Base-by-base conservation (phyloP, 148 eudicot genomes). In the Amaranthus palmeri region DNA sequence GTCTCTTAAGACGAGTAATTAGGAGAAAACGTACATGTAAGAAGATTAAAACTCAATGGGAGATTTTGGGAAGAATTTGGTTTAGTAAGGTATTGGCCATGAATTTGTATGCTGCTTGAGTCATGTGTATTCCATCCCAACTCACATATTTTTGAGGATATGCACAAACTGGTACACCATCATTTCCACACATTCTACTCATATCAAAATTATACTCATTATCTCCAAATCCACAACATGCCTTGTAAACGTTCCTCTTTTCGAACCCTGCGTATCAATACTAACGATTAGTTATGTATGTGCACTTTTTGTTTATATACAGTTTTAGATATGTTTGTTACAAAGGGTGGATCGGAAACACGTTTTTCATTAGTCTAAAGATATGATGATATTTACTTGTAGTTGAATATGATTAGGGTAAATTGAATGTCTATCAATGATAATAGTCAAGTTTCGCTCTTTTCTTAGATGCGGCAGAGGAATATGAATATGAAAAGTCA, bases 181-280 rank as follows among this genome's bases (percentile, higher is more conserved):
- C 11, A 1, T 51, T 6, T 4, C 76, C 76, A 54, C 76, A 73
- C 4, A 17, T 54, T 4, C 25, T 61, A 4, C 46, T 8, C 8
- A 47, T 6, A 8, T 48, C 12, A 4, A 62, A 72, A 5, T 64
- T 73, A 53, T 54, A 73, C 0, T 44, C 52, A 5, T 58, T 73
- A n/a, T 80, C 47, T 52, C 83, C 83, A 13, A 54, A 65, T 10
- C 79, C 79, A 46, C 82, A 80, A 52, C 83, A 80, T 18, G 83
- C 67, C 51, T 55, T 71, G 9, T 65, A 53, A 5, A 71, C 4
- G 45, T 25, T 70, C 42, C 62, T 45, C 45, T 67, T 64, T 0
- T 66, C 73, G n/a, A 75, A 76, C 6, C 79, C 82, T 79, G 56
- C 54, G 41, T 5, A 14, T 11, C 7, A 41, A 61, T 6, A 41